These are phyloP conservation scores for Pseudogymnoascus sp. DNA, from an alignment of 2,329 filamentous ascomycete genomes.

Conservation along the genomic window DNA sequence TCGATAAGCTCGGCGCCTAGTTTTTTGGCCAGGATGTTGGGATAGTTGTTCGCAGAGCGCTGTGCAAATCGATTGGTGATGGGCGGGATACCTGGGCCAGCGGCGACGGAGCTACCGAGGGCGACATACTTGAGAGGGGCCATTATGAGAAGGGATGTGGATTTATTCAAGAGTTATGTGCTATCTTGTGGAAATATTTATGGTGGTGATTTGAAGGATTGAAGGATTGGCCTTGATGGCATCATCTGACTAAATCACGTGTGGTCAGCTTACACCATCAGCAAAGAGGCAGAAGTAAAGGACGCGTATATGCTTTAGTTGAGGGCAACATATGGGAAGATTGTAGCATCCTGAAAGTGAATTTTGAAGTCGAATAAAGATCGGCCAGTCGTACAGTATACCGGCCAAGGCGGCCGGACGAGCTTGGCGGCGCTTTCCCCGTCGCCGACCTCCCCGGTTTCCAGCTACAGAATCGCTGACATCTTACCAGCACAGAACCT, in stretches of 20 bases:
- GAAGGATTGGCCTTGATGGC: not conserved
- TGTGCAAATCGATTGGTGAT: constrained; percentile 25
- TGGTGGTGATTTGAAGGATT: not conserved
- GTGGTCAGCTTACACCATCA: not conserved
- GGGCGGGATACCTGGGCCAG: constrained; percentile 28
- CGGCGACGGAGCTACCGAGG: not conserved
- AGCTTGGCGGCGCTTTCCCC: not conserved
- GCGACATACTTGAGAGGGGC: constrained; percentile 1
- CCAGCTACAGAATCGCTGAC: not conserved
- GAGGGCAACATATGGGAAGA: not conserved
- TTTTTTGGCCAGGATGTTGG: constrained; percentile 26
- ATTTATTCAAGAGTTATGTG: not conserved
- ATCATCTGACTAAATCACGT: not conserved
- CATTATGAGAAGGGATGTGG: not conserved
- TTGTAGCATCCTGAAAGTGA: not conserved
- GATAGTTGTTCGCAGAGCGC: constrained; percentile 32
- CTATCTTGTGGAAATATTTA: not conserved
- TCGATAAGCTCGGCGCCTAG: constrained; percentile 24
- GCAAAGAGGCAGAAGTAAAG: not conserved
- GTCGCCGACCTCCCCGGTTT: not conserved
- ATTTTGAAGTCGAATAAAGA: not conserved
- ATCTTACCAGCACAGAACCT: not conserved
- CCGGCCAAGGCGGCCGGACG: not conserved
- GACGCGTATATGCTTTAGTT: not conserved
- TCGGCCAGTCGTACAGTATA: not conserved